Evolutionary conservation across 2,329 filamentous ascomycete genomes (phyloP), one percentile per base, ranked within the genome.

Genomic region (Exophiala bonariae): DNA sequence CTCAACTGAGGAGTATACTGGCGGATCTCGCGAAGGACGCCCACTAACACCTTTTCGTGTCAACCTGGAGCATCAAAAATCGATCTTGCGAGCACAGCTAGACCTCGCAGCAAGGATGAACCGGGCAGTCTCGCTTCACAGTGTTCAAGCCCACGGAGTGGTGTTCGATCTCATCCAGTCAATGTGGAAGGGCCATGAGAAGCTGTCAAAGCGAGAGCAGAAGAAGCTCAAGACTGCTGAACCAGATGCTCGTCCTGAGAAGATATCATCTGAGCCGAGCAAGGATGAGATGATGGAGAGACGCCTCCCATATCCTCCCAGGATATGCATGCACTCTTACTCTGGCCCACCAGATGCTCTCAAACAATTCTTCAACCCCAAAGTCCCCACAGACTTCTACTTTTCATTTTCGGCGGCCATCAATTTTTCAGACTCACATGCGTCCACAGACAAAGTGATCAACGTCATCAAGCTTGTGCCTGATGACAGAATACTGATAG

Each of bases 301-400:
- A 7, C 58, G 73, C 1, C 82, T 78, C 50, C 85, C 87, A 0
- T 97, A 86, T 58, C 91, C 93, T 3, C 90, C 91, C 1, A 76
- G 91, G 7, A 85, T 97, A 63, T 99, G 93, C 63, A 80, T 99
- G 49, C 93, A 99, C 67, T 96, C 91, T 0, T 99, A 90, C 67
- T 95, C 87, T 38, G 92, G 89, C 0, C 79, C 85, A 4, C 75
- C 81, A 9, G 84, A 93, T 47, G 78, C 85, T 23, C 70, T 96
- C 30, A 84, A 80, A 55, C 89, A 90, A 65, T 97, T 96, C 61
- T 70, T 89, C 38, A 78, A 86, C 54, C 80, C 81, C 1, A 74
- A 79, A 1, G 81, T 93, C 7, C 92, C 92, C 0, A 82, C 83
- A 0, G 76, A 82, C 13, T 77, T 97, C 16, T 99, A 84, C 67